A percentile compares a stretch with the other conserved stretches of the same genome.
Evolutionary conservation across 768 basidiomycete genomes (phyloP).

Genomic region (Fomitopsis pulvina): DNA sequence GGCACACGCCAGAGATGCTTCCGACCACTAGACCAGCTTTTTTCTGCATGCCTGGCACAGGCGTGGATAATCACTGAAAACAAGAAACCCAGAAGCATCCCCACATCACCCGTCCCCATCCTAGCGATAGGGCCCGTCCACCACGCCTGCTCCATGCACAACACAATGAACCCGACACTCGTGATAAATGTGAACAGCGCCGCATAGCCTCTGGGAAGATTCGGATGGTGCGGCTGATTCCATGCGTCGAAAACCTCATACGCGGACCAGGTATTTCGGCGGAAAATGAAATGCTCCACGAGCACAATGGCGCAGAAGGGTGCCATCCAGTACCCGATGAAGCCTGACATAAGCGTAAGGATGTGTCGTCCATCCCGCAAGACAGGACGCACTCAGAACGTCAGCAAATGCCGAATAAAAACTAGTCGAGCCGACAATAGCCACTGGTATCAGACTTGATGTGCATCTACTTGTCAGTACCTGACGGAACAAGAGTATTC

Average conservation of each 20-base stretch:
- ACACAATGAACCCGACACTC: conserved; percentile 31
- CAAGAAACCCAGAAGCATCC: conserved; percentile 26
- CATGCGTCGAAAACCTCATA: conserved; percentile 31
- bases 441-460: conserved; percentile 36
- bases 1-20: too few species aligned
- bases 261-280: conserved; percentile 24
- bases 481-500: too few species aligned
- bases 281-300: conserved; percentile 40
- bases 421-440: conserved; percentile 35
- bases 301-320: conserved; percentile 32
- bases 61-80: too few species aligned
- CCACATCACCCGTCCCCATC: conserved; percentile 40
- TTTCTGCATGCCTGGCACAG: too few species aligned
- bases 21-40: too few species aligned
- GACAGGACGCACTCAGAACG: conserved; percentile 26
- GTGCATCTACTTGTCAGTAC: not conserved
- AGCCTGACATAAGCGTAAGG: conserved; percentile 16
- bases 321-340: conserved; percentile 41
- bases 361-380: not conserved
- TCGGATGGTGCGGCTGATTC: conserved; percentile 25
- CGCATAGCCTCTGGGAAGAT: conserved; percentile 35
- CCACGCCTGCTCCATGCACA: conserved; percentile 47
- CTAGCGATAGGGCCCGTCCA: conserved; percentile 42
- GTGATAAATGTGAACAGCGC: conserved; percentile 34
- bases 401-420: conserved; percentile 41